Evolutionary conservation across 495 filamentous ascomycete species (phyloP), one percentile per base, ranked within the genome.

Genomic region (Chaetomidium leptoderma): DNA sequence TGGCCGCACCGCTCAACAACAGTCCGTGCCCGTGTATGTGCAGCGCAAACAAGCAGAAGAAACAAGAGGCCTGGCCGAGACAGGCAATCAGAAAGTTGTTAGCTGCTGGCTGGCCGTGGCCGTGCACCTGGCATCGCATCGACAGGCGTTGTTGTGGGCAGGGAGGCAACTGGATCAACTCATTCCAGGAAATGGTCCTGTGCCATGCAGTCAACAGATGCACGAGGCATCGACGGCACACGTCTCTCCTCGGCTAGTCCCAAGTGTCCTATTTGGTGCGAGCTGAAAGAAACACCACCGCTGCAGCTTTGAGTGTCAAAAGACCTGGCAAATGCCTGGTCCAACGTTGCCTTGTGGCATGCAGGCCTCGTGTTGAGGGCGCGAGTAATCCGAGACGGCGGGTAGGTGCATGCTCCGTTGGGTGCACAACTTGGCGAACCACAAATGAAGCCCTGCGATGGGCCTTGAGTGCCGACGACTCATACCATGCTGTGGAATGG

Each of bases 21-120:
- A 46, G 57, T 55, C 57, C 42, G 57, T 48, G 51, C 33, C 42
- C 35, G 19, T 60, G 44, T 40, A 24, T 60, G 44, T 40, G 21
- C 49, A 54, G 42, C 43, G 19, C 44, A 60, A 45, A 43, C 46
- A 33, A 37, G 44, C 17, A 43, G 13, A 50, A 51, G 37, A 55
- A 39, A 33, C 14, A 53, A 53, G 57, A 46, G 17, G 24, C 19
- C 16, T 46, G 49, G 14, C 48, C 30, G 32, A 53, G 42, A 53
- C 49, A 40, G 23, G 57, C 50, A 29, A 48, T 16, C 35, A 52
- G 29, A 51, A 17, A 42, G 27, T 19, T 32, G 33, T 19, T 32
- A 24, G 21, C 14, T 16, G 24, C 26, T 11, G 16, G 21, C 19
- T 44, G 37, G 37, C 40, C 29, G 21, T 46, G 21, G n/a, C n/a